Percentiles rank a stretch among this genome's conserved stretches.
Conservation (phyloP, 345 rosid genomes). For the Acer saccharum region DNA sequence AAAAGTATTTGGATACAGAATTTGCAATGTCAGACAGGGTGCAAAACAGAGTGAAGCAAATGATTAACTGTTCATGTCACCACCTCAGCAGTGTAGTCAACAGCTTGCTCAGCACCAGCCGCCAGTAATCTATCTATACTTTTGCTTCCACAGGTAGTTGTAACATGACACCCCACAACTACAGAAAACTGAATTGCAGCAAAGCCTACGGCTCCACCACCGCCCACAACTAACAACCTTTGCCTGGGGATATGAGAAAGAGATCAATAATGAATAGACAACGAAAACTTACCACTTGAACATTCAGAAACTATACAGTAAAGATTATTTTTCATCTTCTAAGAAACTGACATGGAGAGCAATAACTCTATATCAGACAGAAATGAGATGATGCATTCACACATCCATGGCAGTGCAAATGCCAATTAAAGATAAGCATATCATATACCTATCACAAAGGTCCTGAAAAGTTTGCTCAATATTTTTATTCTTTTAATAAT, state of each 20-base stretch:
- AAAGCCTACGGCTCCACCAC: conserved; percentile 97
- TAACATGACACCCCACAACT: conserved; percentile 75
- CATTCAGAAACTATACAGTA: background rate
- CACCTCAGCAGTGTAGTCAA: conserved; percentile 89
- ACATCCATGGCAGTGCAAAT: background rate
- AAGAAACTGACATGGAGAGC: background rate
- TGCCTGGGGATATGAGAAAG: conserved; percentile 55
- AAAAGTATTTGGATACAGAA: conserved; percentile 6
- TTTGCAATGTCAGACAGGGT: background rate
- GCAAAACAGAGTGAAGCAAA: conserved; percentile 2
- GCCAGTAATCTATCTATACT: conserved; percentile 56
- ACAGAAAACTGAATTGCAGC: conserved; percentile 87
- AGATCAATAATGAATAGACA: conserved; percentile 1
- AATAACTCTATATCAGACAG: background rate
- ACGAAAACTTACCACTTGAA: background rate
- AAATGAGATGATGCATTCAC: background rate
- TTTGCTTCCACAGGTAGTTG: conserved; percentile 80
- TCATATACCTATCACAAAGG: background rate
- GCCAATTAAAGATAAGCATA: background rate
- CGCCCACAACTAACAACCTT: conserved; percentile 77
- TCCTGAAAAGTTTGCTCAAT: background rate
- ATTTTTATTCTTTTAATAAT: background rate
- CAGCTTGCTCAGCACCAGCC: conserved; percentile 89
- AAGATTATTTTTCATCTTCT: conserved; percentile 3
- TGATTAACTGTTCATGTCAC: conserved; percentile 8